These are phyloP conservation scores for Rubia occidens DNA, from an alignment of 305 asterid species.

Conservation along the genomic window DNA sequence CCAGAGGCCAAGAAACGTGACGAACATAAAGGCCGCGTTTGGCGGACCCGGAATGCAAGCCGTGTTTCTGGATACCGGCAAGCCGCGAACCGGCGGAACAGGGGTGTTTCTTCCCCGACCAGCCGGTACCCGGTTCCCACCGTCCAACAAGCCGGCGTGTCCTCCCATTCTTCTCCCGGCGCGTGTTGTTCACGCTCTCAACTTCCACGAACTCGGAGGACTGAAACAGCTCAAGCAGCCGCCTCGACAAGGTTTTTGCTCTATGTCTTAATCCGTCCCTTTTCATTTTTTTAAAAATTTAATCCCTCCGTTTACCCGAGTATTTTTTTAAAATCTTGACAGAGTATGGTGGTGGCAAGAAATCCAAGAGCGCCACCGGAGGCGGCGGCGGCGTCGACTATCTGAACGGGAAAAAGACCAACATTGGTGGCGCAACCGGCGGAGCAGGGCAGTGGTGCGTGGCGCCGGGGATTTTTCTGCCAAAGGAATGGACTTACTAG, in stretches of 20 bases:
- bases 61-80: constrained; percentile 39
- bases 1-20: constrained; percentile 17
- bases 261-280: neutral
- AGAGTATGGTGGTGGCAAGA: constrained; percentile 7
- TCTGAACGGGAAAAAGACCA: constrained; percentile 15
- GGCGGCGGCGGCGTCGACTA: constrained; percentile 11
- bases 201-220: constrained; percentile 44
- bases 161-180: constrained; percentile 60
- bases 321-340: neutral
- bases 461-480: constrained; percentile 47
- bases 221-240: constrained; percentile 22
- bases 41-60: constrained; percentile 56
- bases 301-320: neutral
- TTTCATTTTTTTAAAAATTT: neutral
- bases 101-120: constrained; percentile 68
- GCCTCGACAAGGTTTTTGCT: constrained; percentile 31
- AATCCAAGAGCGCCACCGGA: constrained; percentile 13
- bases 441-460: constrained; percentile 20
- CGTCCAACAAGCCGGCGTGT: constrained; percentile 37
- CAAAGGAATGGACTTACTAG: constrained; percentile 66
- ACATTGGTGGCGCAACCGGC: constrained; percentile 12
- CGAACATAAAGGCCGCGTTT: constrained; percentile 5
- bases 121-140: constrained; percentile 20
- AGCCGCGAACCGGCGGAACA: constrained; percentile 35
- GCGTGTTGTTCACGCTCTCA: constrained; percentile 54